Evolutionary conservation across 2,329 filamentous ascomycete genomes (phyloP).

Genomic region (Drechslerella dactyloides): DNA sequence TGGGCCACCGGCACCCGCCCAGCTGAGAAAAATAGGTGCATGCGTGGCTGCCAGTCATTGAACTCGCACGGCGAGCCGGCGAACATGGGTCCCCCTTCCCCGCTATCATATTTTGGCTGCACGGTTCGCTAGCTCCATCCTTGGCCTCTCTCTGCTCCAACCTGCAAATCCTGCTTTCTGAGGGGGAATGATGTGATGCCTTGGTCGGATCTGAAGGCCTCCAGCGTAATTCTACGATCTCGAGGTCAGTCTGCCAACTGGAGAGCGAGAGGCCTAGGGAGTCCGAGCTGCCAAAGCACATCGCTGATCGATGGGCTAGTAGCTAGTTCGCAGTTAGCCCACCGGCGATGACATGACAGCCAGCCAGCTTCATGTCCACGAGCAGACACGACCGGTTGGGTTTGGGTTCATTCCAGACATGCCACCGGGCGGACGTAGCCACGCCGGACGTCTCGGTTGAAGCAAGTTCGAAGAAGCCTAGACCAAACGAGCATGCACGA

Average conservation of each 20-base stretch:
- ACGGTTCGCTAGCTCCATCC: slow-evolving; percentile 41
- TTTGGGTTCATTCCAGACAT: background rate
- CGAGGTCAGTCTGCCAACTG: background rate
- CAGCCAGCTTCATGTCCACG: background rate
- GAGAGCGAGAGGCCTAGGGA: background rate
- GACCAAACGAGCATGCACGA: background rate
- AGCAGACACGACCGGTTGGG: background rate
- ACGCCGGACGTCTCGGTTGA: background rate
- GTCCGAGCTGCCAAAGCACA: slow-evolving; percentile 6
- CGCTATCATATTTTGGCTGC: slow-evolving; percentile 31
- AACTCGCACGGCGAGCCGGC: slow-evolving; percentile 17
- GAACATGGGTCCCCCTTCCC: slow-evolving; percentile 43
- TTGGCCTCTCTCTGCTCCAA: slow-evolving; percentile 15
- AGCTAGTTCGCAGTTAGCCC: background rate
- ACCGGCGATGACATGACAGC: background rate
- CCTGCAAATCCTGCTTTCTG: slow-evolving; percentile 6
- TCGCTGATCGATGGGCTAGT: background rate
- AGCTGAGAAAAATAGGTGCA: slow-evolving; percentile 34
- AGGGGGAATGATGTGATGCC: slow-evolving; percentile 5
- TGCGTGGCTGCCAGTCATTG: slow-evolving; percentile 42
- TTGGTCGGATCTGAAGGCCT: background rate
- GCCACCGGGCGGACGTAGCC: background rate
- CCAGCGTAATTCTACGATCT: background rate
- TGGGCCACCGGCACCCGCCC: slow-evolving; percentile 16
- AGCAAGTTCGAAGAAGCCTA: background rate